A percentile compares a stretch with the other conserved stretches of the same genome.
phyloP scores from a whole-genome alignment of 2,329 filamentous ascomycete species.

The Neoarthrinium moseri region DNA sequence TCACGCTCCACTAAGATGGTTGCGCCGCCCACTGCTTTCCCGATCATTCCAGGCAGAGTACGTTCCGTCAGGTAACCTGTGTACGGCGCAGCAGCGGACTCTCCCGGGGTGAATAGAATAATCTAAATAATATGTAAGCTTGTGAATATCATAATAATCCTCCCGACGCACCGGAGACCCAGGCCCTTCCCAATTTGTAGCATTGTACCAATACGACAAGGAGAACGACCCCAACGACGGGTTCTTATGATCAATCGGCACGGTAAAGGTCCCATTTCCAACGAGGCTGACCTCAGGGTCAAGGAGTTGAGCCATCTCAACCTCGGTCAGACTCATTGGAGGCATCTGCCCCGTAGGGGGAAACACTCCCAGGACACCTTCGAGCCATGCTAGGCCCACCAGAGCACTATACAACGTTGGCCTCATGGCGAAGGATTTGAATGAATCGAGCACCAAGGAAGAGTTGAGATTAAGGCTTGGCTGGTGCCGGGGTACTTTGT shows the following conservation, averaged over 20 bases:
- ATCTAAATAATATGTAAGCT: too few species aligned
- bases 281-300: conserved; percentile 13
- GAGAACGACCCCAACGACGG: conserved; percentile 53
- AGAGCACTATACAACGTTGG: conserved; percentile 10
- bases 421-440: conserved; percentile 10
- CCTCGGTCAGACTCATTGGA: conserved; percentile 13
- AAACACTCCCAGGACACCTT: conserved; percentile 13
- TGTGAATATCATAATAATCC: too few species aligned
- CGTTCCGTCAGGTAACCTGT: conserved; percentile 48
- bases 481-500: too few species aligned
- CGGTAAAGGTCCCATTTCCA: conserved; percentile 39
- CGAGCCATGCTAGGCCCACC: conserved; percentile 10
- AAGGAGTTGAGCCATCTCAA: conserved; percentile 13
- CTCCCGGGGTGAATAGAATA: conserved; percentile 52
- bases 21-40: conserved; percentile 51
- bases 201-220: conserved; percentile 49
- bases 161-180: conserved; percentile 45
- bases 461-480: too few species aligned
- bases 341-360: conserved; percentile 16
- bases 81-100: conserved; percentile 45
- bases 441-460: background rate
- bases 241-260: conserved; percentile 58
- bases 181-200: conserved; percentile 50
- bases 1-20: conserved; percentile 54
- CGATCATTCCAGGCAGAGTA: conserved; percentile 48